Evolutionary conservation across 805 yeast species (phyloP).

Genomic region (Ogataea ramenticola): DNA sequence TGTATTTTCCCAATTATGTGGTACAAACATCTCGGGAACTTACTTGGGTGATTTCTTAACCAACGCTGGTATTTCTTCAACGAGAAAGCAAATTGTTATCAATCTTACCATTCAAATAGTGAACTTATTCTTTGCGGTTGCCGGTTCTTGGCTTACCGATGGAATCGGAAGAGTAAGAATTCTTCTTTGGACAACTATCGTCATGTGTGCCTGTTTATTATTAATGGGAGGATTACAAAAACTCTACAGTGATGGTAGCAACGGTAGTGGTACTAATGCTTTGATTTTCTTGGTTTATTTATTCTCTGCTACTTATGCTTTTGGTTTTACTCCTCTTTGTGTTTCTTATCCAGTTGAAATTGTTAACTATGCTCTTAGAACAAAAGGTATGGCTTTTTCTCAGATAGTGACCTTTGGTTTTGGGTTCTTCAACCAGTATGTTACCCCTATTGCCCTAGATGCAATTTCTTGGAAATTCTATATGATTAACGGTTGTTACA

Average conservation of each 20-base stretch:
- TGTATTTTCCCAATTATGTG: constrained; percentile 20
- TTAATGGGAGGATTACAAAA: constrained; percentile 19
- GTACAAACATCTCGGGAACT: constrained; percentile 19
- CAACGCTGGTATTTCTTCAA: constrained; percentile 17
- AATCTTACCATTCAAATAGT: constrained; percentile 18
- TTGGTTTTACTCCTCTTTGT: constrained; percentile 20
- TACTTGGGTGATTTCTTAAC: constrained; percentile 29
- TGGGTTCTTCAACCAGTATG: constrained; percentile 24
- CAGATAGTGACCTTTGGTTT: constrained; percentile 17
- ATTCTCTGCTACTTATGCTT: constrained; percentile 17
- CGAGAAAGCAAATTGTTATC: constrained; percentile 19
- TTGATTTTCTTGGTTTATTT: constrained; percentile 18
- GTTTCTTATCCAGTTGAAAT: constrained; percentile 21
- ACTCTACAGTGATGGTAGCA: constrained; percentile 14
- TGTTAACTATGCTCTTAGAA: constrained; percentile 16
- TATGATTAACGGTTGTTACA: constrained; percentile 18
- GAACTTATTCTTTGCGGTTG: constrained; percentile 17
- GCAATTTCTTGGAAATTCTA: constrained; percentile 29
- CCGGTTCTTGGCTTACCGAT: constrained; percentile 19
- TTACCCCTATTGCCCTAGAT: constrained; percentile 29
- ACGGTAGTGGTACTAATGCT: constrained; percentile 14
- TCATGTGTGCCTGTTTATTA: constrained; percentile 20
- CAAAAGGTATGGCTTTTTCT: constrained; percentile 21
- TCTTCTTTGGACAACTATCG: constrained; percentile 14
- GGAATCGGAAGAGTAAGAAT: constrained; percentile 18